Evolutionary conservation across 2,329 filamentous ascomycete genomes (phyloP).

Genomic region (Stagonosporopsis cucurbitacearum): DNA sequence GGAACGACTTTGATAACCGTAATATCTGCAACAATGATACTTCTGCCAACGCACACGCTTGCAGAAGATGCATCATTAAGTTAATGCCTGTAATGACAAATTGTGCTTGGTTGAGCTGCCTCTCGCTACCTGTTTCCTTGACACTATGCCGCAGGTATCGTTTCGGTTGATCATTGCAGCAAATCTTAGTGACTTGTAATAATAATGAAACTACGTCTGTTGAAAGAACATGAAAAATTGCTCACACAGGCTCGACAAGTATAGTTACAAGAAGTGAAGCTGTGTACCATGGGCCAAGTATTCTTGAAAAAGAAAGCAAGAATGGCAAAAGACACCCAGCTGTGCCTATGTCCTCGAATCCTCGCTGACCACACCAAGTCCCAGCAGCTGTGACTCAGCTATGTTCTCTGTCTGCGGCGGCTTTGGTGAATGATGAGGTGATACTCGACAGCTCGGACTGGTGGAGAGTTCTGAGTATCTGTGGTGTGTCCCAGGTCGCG

Average conservation of each 20-base stretch:
- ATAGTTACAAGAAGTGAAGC: conserved; percentile 7
- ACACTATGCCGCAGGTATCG: no score
- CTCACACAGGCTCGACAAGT: neutral
- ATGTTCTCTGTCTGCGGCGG: conserved; percentile 22
- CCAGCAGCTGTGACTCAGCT: conserved; percentile 20
- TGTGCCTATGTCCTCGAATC: neutral
- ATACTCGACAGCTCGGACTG: conserved; percentile 27
- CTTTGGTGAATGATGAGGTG: conserved; percentile 27
- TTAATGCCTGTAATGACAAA: no score
- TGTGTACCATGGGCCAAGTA: neutral
- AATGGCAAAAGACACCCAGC: no score
- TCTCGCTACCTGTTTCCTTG: neutral
- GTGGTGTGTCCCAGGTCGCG: conserved; percentile 13
- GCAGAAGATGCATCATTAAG: no score
- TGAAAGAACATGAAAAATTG: neutral
- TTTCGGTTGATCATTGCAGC: neutral
- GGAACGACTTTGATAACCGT: neutral
- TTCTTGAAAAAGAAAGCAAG: neutral
- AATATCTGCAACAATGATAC: neutral
- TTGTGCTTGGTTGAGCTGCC: no score
- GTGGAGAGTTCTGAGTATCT: conserved; percentile 33
- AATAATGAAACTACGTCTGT: neutral
- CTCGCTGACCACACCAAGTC: conserved; percentile 20
- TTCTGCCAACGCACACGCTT: neutral
- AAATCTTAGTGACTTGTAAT: neutral